Evolutionary conservation across 176 grass and related monocot genomes (phyloP).

Genomic region (Paspalum vaginatum): DNA sequence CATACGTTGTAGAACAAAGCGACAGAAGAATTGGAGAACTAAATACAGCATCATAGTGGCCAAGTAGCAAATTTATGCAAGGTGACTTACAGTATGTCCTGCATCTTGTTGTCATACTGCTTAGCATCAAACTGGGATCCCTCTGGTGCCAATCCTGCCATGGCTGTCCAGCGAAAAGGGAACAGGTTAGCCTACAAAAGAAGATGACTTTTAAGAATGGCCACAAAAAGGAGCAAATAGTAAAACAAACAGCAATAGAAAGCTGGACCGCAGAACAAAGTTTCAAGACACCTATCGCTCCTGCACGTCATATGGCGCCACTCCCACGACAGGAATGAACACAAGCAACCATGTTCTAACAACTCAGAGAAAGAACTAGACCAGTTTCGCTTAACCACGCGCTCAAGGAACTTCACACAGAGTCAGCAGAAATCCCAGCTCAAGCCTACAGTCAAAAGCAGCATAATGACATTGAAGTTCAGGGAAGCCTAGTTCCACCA

Average conservation of each 20-base stretch:
- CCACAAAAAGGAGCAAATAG: background rate
- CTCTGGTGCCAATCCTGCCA: slow-evolving; percentile 60
- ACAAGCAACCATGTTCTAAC: background rate
- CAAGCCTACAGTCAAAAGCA: background rate
- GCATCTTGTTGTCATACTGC: slow-evolving; percentile 56
- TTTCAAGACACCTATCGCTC: background rate
- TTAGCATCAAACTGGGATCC: slow-evolving; percentile 62
- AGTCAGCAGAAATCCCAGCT: background rate
- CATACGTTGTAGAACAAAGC: background rate
- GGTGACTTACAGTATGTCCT: slow-evolving; percentile 53
- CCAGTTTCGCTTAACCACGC: background rate
- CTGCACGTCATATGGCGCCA: background rate
- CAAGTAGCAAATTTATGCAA: background rate
- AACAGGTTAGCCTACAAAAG: background rate
- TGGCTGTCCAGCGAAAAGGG: slow-evolving; percentile 18
- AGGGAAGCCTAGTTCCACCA: background rate
- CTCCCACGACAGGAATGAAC: too few species aligned
- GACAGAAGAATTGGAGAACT: background rate
- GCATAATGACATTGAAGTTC: background rate
- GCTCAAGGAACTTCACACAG: background rate
- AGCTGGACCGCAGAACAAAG: background rate
- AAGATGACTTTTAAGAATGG: background rate
- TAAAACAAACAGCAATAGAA: background rate
- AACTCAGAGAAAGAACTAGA: background rate
- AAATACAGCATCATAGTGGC: background rate